Conservation (phyloP, 2,329 filamentous ascomycete species). For the Trichoderma gracile region DNA sequence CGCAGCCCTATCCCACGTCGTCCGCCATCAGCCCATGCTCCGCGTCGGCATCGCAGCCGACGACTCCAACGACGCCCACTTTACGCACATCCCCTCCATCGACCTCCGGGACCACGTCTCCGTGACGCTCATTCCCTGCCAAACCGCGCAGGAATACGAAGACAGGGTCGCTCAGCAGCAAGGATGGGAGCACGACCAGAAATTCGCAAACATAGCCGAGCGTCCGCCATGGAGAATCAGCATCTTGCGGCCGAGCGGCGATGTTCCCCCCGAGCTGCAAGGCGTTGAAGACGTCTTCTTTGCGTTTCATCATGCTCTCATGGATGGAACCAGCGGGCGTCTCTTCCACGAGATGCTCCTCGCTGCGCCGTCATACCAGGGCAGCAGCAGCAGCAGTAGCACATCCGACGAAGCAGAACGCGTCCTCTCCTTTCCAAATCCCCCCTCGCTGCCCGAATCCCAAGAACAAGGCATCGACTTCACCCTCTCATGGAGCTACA, state of each 20-base stretch:
- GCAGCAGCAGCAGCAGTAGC: not conserved
- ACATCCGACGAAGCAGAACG: conserved; percentile 5
- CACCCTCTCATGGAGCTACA: conserved; percentile 43
- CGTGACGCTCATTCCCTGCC: conserved; percentile 35
- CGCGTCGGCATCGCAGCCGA: conserved; percentile 51
- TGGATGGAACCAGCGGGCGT: conserved; percentile 52
- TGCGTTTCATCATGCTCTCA: conserved; percentile 54
- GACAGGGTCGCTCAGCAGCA: conserved; percentile 37
- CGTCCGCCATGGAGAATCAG: conserved; percentile 52
- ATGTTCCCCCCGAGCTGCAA: conserved; percentile 17
- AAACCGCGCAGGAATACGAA: conserved; percentile 35
- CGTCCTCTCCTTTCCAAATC: conserved; percentile 37
- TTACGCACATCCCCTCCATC: conserved; percentile 46
- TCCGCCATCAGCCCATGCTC: conserved; percentile 49
- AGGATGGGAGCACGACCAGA: conserved; percentile 43
- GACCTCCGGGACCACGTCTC: conserved; percentile 48
- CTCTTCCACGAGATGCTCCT: conserved; percentile 53
- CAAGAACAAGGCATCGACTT: conserved; percentile 48
- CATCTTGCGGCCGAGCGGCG: conserved; percentile 35
- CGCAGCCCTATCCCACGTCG: conserved; percentile 43
- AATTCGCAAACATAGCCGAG: conserved; percentile 44
- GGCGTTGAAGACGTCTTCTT: conserved; percentile 45
- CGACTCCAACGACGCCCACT: conserved; percentile 46
- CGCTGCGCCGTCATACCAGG: conserved; percentile 41
- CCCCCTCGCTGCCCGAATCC: conserved; percentile 39